phyloP scores from a whole-genome alignment of 441 rosid species.

The Pelargonium cotyledonis region DNA sequence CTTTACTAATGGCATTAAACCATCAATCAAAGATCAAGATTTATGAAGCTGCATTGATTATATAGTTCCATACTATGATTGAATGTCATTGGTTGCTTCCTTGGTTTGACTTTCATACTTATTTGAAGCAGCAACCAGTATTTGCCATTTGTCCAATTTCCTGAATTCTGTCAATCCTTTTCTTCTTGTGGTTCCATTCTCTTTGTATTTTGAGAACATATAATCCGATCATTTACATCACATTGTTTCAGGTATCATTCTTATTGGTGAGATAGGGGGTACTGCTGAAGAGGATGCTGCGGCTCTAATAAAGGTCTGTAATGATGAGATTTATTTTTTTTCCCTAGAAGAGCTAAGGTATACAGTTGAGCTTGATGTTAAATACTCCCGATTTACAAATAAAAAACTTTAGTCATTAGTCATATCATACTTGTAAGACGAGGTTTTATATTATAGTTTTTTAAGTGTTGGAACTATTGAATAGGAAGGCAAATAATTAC shows the following conservation, averaged over 20 bases:
- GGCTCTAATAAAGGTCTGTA: conserved; percentile 59
- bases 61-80: background rate
- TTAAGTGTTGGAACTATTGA: background rate
- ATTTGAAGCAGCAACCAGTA: no score
- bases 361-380: no score
- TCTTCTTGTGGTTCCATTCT: background rate
- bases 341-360: background rate
- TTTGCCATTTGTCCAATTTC: no score
- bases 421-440: background rate
- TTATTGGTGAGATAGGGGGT: conserved; percentile 92
- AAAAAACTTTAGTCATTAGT: no score
- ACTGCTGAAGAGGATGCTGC: conserved; percentile 98
- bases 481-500: background rate
- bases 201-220: background rate
- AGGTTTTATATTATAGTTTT: no score
- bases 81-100: background rate
- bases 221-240: conserved; percentile 4
- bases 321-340: background rate
- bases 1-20: background rate
- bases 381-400: no score
- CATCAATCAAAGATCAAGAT: background rate
- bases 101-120: background rate
- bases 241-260: conserved; percentile 54
- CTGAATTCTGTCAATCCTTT: no score
- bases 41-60: background rate